Evolutionary conservation across 148 eudicot genomes (phyloP).

Genomic region (Arctostaphylos glauca): DNA sequence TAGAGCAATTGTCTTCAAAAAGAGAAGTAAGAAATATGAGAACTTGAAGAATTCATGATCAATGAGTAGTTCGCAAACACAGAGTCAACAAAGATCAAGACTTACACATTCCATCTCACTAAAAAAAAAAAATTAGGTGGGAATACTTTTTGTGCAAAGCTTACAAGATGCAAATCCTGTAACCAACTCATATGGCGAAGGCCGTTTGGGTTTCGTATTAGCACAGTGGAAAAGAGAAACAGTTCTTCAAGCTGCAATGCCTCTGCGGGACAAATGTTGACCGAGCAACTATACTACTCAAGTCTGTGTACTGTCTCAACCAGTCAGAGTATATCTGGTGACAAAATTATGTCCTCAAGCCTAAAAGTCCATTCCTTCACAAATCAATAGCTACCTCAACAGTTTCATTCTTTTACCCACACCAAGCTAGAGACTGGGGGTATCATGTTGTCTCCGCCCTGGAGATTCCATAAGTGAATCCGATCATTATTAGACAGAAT

Average conservation of each 20-base stretch:
- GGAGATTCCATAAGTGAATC: neutral
- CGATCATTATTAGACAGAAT: neutral
- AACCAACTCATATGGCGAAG: neutral
- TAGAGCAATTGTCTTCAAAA: constrained; percentile 65
- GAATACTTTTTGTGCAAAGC: too few species aligned
- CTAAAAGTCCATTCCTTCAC: neutral
- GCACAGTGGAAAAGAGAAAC: neutral
- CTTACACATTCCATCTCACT: neutral
- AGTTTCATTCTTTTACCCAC: neutral
- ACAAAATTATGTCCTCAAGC: neutral
- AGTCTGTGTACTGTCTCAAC: neutral
- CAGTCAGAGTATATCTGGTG: neutral
- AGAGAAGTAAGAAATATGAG: constrained; percentile 20
- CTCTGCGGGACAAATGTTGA: neutral
- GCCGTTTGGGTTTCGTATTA: neutral
- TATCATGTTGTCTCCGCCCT: neutral
- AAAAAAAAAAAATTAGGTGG: neutral
- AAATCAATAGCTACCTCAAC: neutral
- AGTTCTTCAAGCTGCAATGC: neutral
- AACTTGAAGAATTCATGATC: neutral
- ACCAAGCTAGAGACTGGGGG: neutral
- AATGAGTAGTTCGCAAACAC: constrained; percentile 1
- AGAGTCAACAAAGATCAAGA: neutral
- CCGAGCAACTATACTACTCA: neutral
- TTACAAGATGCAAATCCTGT: neutral